Base-by-base conservation (phyloP, 176 grass and related monocot genomes). In the Tuctoria greenei region DNA sequence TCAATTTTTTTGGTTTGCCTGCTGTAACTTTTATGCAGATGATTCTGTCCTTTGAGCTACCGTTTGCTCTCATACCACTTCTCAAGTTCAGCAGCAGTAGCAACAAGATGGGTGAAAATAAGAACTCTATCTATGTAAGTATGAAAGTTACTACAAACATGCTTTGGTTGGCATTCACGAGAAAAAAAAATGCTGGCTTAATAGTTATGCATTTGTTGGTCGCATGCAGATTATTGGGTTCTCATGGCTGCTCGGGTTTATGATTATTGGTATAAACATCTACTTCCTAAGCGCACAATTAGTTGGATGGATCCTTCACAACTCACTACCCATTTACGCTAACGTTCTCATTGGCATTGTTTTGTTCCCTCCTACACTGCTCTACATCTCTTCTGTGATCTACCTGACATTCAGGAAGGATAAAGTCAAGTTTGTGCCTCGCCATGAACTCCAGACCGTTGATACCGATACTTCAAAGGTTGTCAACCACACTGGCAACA, bases 51-150 rank as follows among this genome's bases (percentile, higher is more conserved):
- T 81, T 97, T 72, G 90, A 97, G 78, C 81, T 97, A 9, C 93
- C 93, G 51, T 97, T 97, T 82, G 70, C 90, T 83, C 90, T 97
- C 16, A 91, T 93, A 39, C 93, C 93, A 67, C 93, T 97, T 66
- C 93, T 97, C 47, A 97, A 93, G 68, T 97, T 97, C 78, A 97
- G 93, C 83, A 87, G 90, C 72, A 87, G 88, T 34, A 62, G 41
- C 43, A 93, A 80, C 12, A 97, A 89, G 45, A 90, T 97, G 93
- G 93, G 93, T 10, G 74, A 85, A 31, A 84, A 91, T 64, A 89
- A 84, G 35, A 97, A 97, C 86, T 97, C 93, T 0, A 87, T 91
- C 18, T 88, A 66, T 58, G 90, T 93, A 78, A 80, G 90, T 64
- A 70, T 26, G 70, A 73, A 67, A 76, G 4, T 35, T 21, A 65